Evolutionary conservation across 768 basidiomycete species (phyloP).

Genomic region (Baorangia bicolor): DNA sequence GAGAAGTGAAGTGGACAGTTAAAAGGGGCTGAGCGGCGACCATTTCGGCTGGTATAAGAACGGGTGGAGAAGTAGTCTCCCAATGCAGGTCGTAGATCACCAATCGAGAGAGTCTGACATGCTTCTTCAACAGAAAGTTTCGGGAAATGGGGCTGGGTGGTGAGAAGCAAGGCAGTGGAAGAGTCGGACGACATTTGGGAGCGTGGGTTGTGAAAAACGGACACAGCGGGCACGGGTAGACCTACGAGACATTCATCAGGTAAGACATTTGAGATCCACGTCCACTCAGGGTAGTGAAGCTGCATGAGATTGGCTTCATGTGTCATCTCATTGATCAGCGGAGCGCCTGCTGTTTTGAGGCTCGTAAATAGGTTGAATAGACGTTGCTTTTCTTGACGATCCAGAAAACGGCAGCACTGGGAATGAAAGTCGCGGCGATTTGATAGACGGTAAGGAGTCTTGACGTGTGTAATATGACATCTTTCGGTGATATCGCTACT

Average conservation of each 20-base stretch:
- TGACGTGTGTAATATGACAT: conserved; percentile 18
- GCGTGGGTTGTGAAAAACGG: conserved; percentile 1
- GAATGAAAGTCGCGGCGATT: conserved; percentile 3
- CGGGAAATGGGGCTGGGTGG: conserved; percentile 1
- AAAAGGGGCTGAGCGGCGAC: background rate
- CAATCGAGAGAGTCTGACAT: background rate
- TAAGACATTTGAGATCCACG: background rate
- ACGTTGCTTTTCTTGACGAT: background rate
- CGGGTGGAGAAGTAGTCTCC: conserved; percentile 1
- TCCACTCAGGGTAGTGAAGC: background rate
- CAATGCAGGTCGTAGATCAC: conserved; percentile 5
- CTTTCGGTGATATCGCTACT: conserved; percentile 11
- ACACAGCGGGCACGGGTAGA: background rate
- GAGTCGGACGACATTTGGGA: conserved; percentile 1
- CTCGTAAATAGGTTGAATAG: conserved; percentile 4
- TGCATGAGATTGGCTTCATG: background rate
- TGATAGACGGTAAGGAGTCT: conserved; percentile 1
- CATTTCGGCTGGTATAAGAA: background rate
- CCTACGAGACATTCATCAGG: background rate
- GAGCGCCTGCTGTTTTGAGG: background rate
- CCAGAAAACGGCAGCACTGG: conserved; percentile 11
- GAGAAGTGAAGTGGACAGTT: background rate
- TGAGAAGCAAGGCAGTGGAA: background rate
- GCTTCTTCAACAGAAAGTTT: background rate
- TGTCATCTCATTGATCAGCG: background rate